phyloP scores from a whole-genome alignment of 2,329 filamentous ascomycete genomes.

The Pyrenophora graminea region DNA sequence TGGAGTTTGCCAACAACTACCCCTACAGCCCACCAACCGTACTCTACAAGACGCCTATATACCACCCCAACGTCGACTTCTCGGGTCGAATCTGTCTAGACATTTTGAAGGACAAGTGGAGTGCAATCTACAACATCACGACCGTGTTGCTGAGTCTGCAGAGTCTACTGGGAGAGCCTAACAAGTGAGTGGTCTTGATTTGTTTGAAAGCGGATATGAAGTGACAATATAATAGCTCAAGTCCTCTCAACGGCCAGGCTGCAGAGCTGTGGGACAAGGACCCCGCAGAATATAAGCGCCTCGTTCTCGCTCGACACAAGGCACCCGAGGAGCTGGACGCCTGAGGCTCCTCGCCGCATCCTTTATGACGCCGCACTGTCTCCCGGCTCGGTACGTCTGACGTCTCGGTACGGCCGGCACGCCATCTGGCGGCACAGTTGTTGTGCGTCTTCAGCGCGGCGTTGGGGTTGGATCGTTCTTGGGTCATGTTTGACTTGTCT shows the following conservation, averaged over 20 bases:
- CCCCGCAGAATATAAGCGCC: conserved; percentile 80
- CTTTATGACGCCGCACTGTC: conserved; percentile 1
- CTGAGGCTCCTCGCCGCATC: conserved; percentile 7
- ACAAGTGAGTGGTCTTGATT: conserved; percentile 71
- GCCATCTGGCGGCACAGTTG: conserved; percentile 5
- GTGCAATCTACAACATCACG: conserved; percentile 94
- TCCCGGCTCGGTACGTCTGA: conserved; percentile 7
- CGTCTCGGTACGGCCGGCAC: conserved; percentile 2
- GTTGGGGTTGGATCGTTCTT: neutral
- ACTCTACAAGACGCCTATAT: conserved; percentile 97
- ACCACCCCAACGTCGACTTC: conserved; percentile 98
- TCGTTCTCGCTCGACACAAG: conserved; percentile 66
- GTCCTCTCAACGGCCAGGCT: conserved; percentile 92
- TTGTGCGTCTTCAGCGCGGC: conserved; percentile 5
- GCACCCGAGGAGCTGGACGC: conserved; percentile 50
- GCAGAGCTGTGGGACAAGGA: conserved; percentile 95
- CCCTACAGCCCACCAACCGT: conserved; percentile 90
- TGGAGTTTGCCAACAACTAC: conserved; percentile 89
- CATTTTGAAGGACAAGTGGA: conserved; percentile 99
- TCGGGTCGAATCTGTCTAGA: conserved; percentile 95
- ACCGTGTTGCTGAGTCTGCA: conserved; percentile 91
- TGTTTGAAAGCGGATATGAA: neutral
- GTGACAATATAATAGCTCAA: conserved; percentile 64
- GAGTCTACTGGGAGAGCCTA: conserved; percentile 92
- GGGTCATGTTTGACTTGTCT: too few relatives aligned